Conservation (phyloP, 257 asterid species). For the Prunella vulgaris region DNA sequence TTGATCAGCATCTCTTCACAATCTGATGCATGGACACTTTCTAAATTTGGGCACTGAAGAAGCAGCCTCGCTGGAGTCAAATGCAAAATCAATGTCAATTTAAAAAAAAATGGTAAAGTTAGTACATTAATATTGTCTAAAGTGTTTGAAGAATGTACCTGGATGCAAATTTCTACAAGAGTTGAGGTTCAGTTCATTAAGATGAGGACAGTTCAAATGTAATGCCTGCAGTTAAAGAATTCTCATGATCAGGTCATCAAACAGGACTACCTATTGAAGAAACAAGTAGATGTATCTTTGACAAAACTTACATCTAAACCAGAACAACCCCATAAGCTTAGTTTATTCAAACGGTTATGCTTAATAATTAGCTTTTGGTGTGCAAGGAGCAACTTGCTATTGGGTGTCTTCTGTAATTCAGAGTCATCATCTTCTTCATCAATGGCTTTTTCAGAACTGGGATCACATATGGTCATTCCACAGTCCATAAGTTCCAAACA, state of each 20-base stretch:
- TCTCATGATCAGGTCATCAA: constrained; percentile 21
- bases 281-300: not conserved
- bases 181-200: constrained; percentile 75
- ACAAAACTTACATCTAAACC: constrained; percentile 79
- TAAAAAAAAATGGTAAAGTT: not conserved
- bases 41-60: constrained; percentile 78
- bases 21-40: constrained; percentile 76
- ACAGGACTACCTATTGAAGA: not conserved
- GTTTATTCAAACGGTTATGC: constrained; percentile 75
- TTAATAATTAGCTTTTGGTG: constrained; percentile 90
- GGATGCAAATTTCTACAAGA: constrained; percentile 79
- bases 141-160: constrained; percentile 38
- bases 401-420: constrained; percentile 44
- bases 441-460: constrained; percentile 35
- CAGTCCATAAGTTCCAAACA: constrained; percentile 82
- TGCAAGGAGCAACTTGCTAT: constrained; percentile 51
- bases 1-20: constrained; percentile 60
- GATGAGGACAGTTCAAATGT: constrained; percentile 78
- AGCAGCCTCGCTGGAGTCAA: constrained; percentile 63
- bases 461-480: constrained; percentile 83
- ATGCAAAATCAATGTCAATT: constrained; percentile 2
- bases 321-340: constrained; percentile 99
- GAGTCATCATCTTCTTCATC: constrained; percentile 36
- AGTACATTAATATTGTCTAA: not conserved
- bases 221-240: constrained; percentile 58